These are phyloP conservation scores for Neolentinus lepideus DNA, from an alignment of 1,284 basidiomycete genomes.

Conservation along the genomic window DNA sequence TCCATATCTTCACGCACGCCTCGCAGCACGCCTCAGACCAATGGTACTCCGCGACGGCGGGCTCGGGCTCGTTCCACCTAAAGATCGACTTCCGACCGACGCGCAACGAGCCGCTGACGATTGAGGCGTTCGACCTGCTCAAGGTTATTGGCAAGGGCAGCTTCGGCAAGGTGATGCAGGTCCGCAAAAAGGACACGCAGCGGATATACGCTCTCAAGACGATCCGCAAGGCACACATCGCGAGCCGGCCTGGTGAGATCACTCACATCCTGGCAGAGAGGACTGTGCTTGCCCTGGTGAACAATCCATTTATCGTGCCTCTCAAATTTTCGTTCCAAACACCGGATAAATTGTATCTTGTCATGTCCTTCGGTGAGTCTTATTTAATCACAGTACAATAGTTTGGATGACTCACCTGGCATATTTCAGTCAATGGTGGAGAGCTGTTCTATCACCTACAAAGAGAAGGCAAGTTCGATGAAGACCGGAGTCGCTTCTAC, in stretches of 20 bases:
- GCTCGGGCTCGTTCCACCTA: slow-evolving; percentile 90
- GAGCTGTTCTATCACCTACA: slow-evolving; percentile 98
- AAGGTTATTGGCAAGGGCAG: slow-evolving; percentile 98
- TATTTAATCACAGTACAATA: not conserved
- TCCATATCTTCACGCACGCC: slow-evolving; percentile 1
- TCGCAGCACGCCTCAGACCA: slow-evolving; percentile 66
- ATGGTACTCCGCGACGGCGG: slow-evolving; percentile 86
- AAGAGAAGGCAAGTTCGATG: slow-evolving; percentile 94
- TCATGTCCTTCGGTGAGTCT: slow-evolving; percentile 83
- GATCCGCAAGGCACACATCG: slow-evolving; percentile 98
- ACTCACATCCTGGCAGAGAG: slow-evolving; percentile 97
- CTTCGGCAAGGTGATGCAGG: slow-evolving; percentile 99
- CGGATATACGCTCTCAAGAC: slow-evolving; percentile 99
- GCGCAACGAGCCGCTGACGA: slow-evolving; percentile 79
- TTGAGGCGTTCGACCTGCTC: slow-evolving; percentile 94
- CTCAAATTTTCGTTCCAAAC: slow-evolving; percentile 99
- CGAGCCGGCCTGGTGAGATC: slow-evolving; percentile 92
- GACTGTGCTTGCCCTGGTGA: slow-evolving; percentile 94
- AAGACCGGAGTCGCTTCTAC: slow-evolving; percentile 91
- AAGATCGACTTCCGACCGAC: slow-evolving; percentile 91
- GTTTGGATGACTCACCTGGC: not conserved
- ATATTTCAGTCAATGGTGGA: slow-evolving; percentile 80
- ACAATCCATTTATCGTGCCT: slow-evolving; percentile 98
- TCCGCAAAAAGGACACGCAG: slow-evolving; percentile 96
- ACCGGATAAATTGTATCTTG: slow-evolving; percentile 95